Conservation (phyloP, 2,329 filamentous ascomycete species). For the Fusarium temperatum region DNA sequence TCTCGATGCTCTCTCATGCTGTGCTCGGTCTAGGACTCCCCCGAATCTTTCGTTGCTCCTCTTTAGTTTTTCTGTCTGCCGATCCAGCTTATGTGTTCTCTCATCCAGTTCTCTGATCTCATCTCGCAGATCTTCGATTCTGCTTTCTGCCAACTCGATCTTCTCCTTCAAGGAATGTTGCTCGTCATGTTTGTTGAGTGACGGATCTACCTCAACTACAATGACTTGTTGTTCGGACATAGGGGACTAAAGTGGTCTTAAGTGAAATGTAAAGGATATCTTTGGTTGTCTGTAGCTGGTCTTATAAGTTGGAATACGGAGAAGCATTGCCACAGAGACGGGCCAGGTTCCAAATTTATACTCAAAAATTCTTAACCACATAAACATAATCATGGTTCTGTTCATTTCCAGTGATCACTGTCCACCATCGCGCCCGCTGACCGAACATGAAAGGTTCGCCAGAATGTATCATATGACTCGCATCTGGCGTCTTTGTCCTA, state of each 20-base stretch:
- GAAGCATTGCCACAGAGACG: accelerated
- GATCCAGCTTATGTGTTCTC: not conserved
- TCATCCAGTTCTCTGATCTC: not conserved
- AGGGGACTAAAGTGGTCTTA: not conserved
- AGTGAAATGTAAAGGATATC: accelerated
- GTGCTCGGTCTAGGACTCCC: not conserved
- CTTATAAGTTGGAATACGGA: not conserved
- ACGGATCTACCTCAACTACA: not conserved
- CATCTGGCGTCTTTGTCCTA: not conserved
- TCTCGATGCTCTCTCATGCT: not conserved
- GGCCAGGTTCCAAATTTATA: not conserved
- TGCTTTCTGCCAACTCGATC: not conserved
- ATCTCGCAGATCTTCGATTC: not conserved
- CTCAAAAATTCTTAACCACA: too few relatives aligned
- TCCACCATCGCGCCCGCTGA: accelerated
- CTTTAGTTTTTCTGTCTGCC: not conserved
- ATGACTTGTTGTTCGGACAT: not conserved
- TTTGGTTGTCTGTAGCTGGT: too few relatives aligned
- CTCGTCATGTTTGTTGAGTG: not conserved
- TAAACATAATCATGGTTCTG: not conserved
- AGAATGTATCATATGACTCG: not conserved
- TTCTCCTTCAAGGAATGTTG: not conserved
- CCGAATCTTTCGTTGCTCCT: not conserved
- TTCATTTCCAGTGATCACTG: not conserved
- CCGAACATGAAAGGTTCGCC: not conserved